phyloP scores from a whole-genome alignment of 345 rosid species.

The Streptanthus diversifolius region DNA sequence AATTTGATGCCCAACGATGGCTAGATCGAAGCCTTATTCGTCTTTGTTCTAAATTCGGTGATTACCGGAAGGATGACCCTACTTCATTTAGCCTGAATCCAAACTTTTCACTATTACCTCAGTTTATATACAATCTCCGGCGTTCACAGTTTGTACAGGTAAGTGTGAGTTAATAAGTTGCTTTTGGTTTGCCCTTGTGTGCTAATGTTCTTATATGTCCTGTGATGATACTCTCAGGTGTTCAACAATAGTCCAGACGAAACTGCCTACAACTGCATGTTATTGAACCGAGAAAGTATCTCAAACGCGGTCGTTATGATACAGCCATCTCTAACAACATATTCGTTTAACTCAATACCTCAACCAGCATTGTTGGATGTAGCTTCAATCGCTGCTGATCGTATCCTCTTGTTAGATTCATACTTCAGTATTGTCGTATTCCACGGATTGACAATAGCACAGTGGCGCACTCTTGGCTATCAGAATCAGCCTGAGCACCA shows the following conservation, averaged over 20 bases:
- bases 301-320: conserved; percentile 48
- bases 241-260: conserved; percentile 40
- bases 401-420: conserved; percentile 86
- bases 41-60: conserved; percentile 91
- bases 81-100: conserved; percentile 85
- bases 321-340: conserved; percentile 87
- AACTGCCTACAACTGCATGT: conserved; percentile 32
- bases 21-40: conserved; percentile 91
- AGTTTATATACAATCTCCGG: conserved; percentile 87
- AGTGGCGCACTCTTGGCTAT: conserved; percentile 93
- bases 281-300: conserved; percentile 29
- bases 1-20: conserved; percentile 98
- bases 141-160: conserved; percentile 98
- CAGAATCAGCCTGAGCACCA: conserved; percentile 86
- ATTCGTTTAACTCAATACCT: conserved; percentile 79
- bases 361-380: conserved; percentile 92
- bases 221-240: conserved; percentile 30
- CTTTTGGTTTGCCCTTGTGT: background rate
- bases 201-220: background rate
- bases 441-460: conserved; percentile 98
- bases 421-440: conserved; percentile 89
- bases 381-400: conserved; percentile 86
- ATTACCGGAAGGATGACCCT: conserved; percentile 93
- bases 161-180: background rate
- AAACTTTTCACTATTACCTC: conserved; percentile 89